Conservation (phyloP, 228 moss, liverwort and hornwort genomes). For the Sphagnum magellanicum region DNA sequence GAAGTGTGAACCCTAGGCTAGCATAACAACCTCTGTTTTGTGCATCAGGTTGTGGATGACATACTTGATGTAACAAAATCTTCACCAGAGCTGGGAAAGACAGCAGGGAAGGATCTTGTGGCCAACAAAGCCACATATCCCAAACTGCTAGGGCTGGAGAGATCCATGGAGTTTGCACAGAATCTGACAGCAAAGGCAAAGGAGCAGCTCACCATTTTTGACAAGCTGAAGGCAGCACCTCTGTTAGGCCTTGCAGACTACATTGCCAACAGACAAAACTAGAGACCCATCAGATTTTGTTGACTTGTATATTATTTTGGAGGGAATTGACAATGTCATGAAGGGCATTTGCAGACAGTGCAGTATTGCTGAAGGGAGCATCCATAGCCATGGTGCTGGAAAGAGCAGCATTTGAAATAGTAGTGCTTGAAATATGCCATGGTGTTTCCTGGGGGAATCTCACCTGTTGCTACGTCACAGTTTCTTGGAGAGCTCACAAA, state of each 20-base stretch:
- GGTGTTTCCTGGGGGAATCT: too few relatives aligned
- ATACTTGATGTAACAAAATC: slow-evolving; percentile 81
- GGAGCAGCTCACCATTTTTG: slow-evolving; percentile 57
- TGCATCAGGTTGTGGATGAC: slow-evolving; percentile 69
- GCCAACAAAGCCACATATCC: slow-evolving; percentile 80
- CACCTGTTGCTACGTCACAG: too few relatives aligned
- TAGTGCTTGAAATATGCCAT: too few relatives aligned
- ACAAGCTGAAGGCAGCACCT: slow-evolving; percentile 69
- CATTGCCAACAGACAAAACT: slow-evolving; percentile 68
- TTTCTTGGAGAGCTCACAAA: too few relatives aligned
- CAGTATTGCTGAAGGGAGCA: too few relatives aligned
- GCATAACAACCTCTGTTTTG: not conserved
- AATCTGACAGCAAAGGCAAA: slow-evolving; percentile 63
- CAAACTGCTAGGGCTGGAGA: slow-evolving; percentile 65
- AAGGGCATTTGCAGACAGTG: too few relatives aligned
- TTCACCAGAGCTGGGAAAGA: slow-evolving; percentile 75
- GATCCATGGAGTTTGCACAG: slow-evolving; percentile 53
- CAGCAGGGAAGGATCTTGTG: slow-evolving; percentile 73
- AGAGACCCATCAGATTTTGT: not conserved
- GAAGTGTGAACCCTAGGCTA: too few relatives aligned
- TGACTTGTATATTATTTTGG: too few relatives aligned
- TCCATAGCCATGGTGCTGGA: too few relatives aligned
- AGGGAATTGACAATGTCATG: too few relatives aligned
- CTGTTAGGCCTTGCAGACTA: slow-evolving; percentile 64
- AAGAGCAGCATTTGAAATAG: too few relatives aligned